These are phyloP conservation scores for Russula sp. DNA, from an alignment of 768 basidiomycete genomes.

Conservation along the genomic window DNA sequence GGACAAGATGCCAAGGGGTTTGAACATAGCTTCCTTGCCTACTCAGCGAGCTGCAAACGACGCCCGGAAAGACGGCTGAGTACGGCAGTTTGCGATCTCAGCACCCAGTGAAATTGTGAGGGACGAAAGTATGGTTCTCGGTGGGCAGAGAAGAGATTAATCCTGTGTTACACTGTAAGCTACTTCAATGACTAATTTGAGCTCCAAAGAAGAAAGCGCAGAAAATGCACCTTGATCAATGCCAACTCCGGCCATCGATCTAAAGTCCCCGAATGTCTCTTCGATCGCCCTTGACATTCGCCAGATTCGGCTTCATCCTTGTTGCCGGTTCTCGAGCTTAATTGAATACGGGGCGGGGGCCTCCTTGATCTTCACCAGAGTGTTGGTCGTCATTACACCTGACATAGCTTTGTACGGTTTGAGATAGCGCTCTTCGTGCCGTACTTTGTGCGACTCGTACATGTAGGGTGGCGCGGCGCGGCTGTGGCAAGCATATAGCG, in stretches of 20 bases:
- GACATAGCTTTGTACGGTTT: constrained; percentile 89
- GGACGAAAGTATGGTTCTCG: constrained; percentile 79
- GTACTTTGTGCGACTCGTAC: constrained; percentile 73
- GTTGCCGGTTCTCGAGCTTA: constrained; percentile 73
- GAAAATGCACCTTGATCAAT: constrained; percentile 75
- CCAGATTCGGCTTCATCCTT: constrained; percentile 49
- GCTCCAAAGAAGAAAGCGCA: constrained; percentile 17
- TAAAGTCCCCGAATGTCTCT: constrained; percentile 47
- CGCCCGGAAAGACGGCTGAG: constrained; percentile 82
- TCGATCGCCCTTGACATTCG: constrained; percentile 69
- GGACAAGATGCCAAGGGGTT: constrained; percentile 84
- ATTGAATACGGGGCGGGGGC: constrained; percentile 81
- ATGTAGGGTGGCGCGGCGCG: constrained; percentile 75
- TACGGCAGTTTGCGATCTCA: constrained; percentile 81
- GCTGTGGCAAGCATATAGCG: constrained; percentile 83
- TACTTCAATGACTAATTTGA: too few relatives aligned
- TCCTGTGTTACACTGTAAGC: constrained; percentile 46
- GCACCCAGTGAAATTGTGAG: constrained; percentile 90
- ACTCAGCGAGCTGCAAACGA: constrained; percentile 98
- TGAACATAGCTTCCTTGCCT: constrained; percentile 97
- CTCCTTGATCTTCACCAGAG: constrained; percentile 93
- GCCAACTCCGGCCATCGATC: constrained; percentile 70
- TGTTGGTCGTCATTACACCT: constrained; percentile 92
- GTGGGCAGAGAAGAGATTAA: constrained; percentile 91
- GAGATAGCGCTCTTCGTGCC: constrained; percentile 62